Base-by-base conservation (phyloP, 2,329 filamentous ascomycete species). In the Pseudogymnoascus sp. region DNA sequence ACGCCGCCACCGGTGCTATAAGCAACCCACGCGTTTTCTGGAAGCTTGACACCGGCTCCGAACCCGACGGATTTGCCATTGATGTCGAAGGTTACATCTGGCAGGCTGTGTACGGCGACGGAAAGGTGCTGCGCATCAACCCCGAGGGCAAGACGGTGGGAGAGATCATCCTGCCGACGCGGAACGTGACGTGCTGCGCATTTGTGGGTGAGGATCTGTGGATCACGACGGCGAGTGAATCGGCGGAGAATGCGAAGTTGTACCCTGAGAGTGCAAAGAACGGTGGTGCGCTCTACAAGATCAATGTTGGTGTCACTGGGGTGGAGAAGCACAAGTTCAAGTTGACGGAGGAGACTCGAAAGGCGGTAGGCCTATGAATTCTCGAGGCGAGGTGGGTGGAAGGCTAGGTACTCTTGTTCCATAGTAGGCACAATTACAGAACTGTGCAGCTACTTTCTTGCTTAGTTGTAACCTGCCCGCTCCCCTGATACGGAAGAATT, bases 11-110 rank as follows among this genome's bases (percentile, higher is more conserved):
- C 1, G 88, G 88, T 36, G 76, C 75, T n/a, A 79, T 90, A 60
- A 82, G 81, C 62, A 87, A 89, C 73, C 82, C 85, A 69, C 84
- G 88, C 61, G 77, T 87, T 37, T 91, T 92, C 75, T 72, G 47
- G 59, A 60, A 38, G n/a, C 38, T 60, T 93, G 79, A 82, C 3
- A 82, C 82, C 1, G 73, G 81, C 25, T 86, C 87, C 57, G 83
- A 85, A 64, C 91, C 91, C 1, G 92, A 97, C 74, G 92, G 92
- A 2, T 92, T 93, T 75, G 86, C 87, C 64, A 83, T 95, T 69
- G 92, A 97, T 70, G 82, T 81, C 43, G 85, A 95, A 60, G 92
- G 91, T n/a, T 87, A 88, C 76, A 80, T 96, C 69, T 97, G 93
- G 92, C 86, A 89, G 64, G 89, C 90, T 6, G 79, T 94, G n/a